Evolutionary conservation across 2,329 filamentous ascomycete genomes (phyloP).

Genomic region (Myriosclerotinia duriaeana): DNA sequence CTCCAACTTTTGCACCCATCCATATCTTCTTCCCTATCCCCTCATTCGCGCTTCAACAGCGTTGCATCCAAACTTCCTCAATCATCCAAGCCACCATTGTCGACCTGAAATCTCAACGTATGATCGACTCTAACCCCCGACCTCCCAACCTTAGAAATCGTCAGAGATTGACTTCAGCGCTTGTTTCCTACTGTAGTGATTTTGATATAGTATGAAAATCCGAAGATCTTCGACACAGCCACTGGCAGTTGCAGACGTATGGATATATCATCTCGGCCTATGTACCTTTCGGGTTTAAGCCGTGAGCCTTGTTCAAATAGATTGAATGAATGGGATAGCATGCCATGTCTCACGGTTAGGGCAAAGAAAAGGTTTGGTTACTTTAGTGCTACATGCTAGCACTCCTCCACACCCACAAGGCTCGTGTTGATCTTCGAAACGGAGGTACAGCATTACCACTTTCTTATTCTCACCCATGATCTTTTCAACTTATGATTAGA

Average conservation of each 20-base stretch:
- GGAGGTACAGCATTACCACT: slow-evolving; percentile 1
- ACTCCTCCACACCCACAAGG: slow-evolving; percentile 22
- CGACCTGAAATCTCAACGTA: no score
- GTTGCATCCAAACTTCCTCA: no score
- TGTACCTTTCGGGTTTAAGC: not conserved
- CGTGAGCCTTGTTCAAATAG: not conserved
- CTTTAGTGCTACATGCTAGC: not conserved
- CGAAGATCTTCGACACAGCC: slow-evolving; percentile 20
- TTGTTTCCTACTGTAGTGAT: slow-evolving; percentile 2
- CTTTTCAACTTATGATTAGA: slow-evolving; percentile 8
- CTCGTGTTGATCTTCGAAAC: slow-evolving; percentile 21
- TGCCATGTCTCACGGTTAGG: slow-evolving; percentile 9
- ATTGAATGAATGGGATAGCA: slow-evolving; percentile 6
- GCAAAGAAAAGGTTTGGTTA: not conserved
- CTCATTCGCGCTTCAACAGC: no score
- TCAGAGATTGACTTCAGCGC: not conserved
- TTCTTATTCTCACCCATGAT: slow-evolving; percentile 2
- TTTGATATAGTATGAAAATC: not conserved
- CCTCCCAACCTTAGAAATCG: no score
- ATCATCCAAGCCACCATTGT: no score
- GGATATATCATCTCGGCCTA: not conserved
- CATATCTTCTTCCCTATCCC: no score
- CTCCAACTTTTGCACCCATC: no score
- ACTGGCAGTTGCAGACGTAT: slow-evolving; percentile 15
- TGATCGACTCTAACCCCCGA: not conserved